A percentile compares a stretch with the other conserved stretches of the same genome.
These are phyloP conservation scores for Endoconidiophora polonica DNA, from an alignment of 2,329 filamentous ascomycete species.

Conservation along the genomic window DNA sequence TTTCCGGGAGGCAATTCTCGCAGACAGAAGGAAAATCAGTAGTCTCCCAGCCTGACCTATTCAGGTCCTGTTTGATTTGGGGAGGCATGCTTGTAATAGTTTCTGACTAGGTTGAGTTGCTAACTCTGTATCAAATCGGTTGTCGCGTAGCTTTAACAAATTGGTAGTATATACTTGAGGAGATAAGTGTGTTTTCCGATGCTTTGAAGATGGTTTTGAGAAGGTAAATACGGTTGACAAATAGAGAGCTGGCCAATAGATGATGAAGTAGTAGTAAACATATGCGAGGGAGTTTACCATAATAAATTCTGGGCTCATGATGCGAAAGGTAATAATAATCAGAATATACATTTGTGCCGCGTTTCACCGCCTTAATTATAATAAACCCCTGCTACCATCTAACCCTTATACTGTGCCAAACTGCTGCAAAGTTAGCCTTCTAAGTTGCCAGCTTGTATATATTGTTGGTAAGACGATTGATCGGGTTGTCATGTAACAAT, in stretches of 20 bases:
- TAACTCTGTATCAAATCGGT: not conserved
- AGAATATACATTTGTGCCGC: conserved; percentile 6
- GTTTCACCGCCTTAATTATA: conserved; percentile 6
- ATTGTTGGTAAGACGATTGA: no score
- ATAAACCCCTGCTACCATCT: no score
- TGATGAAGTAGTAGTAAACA: not conserved
- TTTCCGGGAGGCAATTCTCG: conserved; percentile 88
- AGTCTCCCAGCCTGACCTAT: conserved; percentile 89
- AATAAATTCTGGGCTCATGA: no score
- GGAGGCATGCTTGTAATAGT: conserved; percentile 45
- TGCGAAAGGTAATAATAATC: not conserved
- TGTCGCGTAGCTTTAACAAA: not conserved
- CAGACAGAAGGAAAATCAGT: conserved; percentile 79
- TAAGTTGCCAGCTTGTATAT: no score
- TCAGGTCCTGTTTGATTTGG: conserved; percentile 91
- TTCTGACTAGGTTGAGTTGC: not conserved
- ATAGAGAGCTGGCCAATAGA: no score
- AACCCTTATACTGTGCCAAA: no score
- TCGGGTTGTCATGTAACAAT: no score
- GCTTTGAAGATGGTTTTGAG: not conserved
- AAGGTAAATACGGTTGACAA: no score
- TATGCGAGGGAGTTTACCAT: not conserved
- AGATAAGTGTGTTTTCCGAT: not conserved
- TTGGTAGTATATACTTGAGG: not conserved
- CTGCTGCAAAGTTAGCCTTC: no score